Evolutionary conservation across 257 asterid species (phyloP).

Genomic region (Solanum virginianum): DNA sequence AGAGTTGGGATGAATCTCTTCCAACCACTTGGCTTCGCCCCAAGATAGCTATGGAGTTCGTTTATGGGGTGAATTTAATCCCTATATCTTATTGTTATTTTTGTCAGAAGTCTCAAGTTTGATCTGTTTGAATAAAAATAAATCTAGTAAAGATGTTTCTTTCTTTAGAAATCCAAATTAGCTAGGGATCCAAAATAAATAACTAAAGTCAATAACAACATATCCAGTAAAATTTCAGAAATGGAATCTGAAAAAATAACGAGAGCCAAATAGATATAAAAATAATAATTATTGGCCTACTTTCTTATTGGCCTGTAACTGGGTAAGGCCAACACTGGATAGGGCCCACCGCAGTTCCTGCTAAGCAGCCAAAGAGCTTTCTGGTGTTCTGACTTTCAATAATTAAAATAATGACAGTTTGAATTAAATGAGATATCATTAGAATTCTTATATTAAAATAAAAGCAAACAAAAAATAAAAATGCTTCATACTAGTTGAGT

Average conservation of each 20-base stretch:
- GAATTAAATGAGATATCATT: neutral
- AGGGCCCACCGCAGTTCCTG: neutral
- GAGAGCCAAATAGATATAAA: neutral
- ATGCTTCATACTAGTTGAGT: neutral
- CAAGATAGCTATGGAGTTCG: neutral
- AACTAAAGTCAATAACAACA: too few relatives aligned
- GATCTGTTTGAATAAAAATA: neutral
- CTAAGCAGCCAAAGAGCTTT: neutral
- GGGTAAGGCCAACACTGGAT: neutral
- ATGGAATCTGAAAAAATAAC: too few relatives aligned
- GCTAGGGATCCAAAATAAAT: neutral
- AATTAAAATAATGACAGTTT: neutral
- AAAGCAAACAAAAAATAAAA: neutral
- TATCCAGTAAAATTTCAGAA: too few relatives aligned
- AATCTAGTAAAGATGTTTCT: too few relatives aligned
- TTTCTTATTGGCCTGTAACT: neutral
- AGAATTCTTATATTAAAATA: neutral
- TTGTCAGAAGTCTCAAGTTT: neutral
- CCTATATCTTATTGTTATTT: neutral
- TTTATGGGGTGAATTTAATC: neutral
- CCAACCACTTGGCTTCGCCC: neutral
- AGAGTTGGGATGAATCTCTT: neutral
- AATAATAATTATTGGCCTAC: neutral
- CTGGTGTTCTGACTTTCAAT: neutral
- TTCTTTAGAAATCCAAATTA: too few relatives aligned